Percentiles rank a stretch among this genome's conserved stretches.
Conservation (phyloP, 2,329 filamentous ascomycete species). For the Clonostachys rhizophaga region DNA sequence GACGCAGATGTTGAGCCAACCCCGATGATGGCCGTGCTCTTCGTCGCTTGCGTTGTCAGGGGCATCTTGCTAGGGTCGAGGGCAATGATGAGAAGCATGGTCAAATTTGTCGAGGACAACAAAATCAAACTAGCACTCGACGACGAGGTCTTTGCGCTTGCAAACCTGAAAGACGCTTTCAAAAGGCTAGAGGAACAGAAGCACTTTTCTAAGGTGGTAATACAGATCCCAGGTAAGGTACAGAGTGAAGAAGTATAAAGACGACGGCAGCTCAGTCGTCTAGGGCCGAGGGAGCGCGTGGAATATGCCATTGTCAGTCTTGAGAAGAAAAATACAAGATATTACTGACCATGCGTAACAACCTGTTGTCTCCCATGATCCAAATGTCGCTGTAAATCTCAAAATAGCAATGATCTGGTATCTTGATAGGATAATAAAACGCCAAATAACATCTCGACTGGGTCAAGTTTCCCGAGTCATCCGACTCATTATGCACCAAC, state of each 20-base stretch:
- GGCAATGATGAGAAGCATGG: slow-evolving; percentile 17
- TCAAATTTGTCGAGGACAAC: slow-evolving; percentile 21
- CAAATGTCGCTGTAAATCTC: too few relatives aligned
- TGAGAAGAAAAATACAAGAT: not conserved
- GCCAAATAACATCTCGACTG: too few relatives aligned
- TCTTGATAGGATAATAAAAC: too few relatives aligned
- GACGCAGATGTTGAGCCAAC: slow-evolving; percentile 14
- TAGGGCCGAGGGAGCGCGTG: not conserved
- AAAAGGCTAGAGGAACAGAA: slow-evolving; percentile 19
- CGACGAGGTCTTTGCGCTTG: slow-evolving; percentile 18
- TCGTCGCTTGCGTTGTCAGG: slow-evolving; percentile 17
- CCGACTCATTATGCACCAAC: slow-evolving; percentile 26
- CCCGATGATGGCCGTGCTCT: slow-evolving; percentile 13
- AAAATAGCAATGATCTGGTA: too few relatives aligned
- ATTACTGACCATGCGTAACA: too few relatives aligned
- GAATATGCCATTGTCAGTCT: not conserved
- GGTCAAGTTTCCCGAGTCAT: too few relatives aligned
- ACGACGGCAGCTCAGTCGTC: too few relatives aligned
- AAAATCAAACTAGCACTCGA: slow-evolving; percentile 20
- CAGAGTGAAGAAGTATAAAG: not conserved
- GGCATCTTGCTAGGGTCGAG: slow-evolving; percentile 18
- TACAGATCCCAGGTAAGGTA: slow-evolving; percentile 11
- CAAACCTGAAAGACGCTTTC: slow-evolving; percentile 23
- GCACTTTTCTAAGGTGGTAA: slow-evolving; percentile 28
- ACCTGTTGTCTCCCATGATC: too few relatives aligned